Percentiles rank a stretch among this genome's conserved stretches.
These are phyloP conservation scores for Obba rivulosa DNA, from an alignment of 768 basidiomycete species.

Conservation along the genomic window DNA sequence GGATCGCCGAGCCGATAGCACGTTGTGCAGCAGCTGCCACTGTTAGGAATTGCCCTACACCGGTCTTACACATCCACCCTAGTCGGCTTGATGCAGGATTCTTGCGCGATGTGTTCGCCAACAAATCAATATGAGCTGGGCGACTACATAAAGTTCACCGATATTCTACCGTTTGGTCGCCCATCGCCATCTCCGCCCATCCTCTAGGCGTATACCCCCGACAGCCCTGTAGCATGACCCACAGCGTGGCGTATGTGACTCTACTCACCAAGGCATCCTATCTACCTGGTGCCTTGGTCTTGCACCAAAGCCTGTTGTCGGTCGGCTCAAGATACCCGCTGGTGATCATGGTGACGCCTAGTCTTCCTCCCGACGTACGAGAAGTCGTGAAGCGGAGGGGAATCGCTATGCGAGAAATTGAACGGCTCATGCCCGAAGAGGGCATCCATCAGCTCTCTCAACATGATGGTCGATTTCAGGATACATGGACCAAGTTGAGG, in stretches of 20 bases:
- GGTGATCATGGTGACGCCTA: constrained; percentile 44
- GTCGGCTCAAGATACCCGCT: constrained; percentile 44
- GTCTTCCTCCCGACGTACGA: constrained; percentile 31
- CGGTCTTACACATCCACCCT: too few relatives aligned
- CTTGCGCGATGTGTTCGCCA: too few relatives aligned
- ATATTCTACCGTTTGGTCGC: too few relatives aligned
- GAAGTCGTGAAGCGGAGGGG: constrained; percentile 45
- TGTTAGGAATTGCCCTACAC: too few relatives aligned
- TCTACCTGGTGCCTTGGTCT: constrained; percentile 50
- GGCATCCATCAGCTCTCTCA: constrained; percentile 29
- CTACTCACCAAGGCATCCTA: constrained; percentile 66
- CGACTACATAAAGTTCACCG: too few relatives aligned
- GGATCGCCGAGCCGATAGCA: too few relatives aligned
- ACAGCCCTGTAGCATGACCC: constrained; percentile 10
- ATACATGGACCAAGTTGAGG: constrained; percentile 65
- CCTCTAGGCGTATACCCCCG: neutral
- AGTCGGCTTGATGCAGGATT: too few relatives aligned
- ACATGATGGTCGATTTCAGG: constrained; percentile 46
- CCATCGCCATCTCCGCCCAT: too few relatives aligned
- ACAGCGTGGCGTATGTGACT: constrained; percentile 63
- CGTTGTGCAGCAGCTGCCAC: too few relatives aligned
- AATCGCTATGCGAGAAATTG: constrained; percentile 55
- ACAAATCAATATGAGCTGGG: too few relatives aligned
- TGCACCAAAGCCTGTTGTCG: constrained; percentile 42
- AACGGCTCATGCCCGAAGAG: constrained; percentile 47